Conservation (phyloP, 2,329 filamentous ascomycete genomes). For the Beauveria varroae region DNA sequence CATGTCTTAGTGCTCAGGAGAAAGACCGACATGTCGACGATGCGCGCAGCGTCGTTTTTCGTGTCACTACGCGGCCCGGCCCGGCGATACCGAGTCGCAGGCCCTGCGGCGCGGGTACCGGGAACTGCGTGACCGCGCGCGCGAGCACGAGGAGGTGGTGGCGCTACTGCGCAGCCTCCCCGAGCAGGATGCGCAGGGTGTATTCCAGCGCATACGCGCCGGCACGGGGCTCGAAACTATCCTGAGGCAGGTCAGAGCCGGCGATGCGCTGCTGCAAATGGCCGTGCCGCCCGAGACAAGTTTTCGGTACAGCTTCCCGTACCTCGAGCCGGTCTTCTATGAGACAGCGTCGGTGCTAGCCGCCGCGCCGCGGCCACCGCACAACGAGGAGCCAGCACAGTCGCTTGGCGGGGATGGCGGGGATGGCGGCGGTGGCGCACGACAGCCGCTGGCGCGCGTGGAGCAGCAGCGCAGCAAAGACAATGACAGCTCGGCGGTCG, state of each 20-base stretch:
- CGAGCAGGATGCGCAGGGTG: conserved; percentile 23
- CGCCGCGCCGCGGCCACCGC: too few relatives aligned
- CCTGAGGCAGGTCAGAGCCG: conserved; percentile 26
- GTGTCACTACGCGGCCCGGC: conserved; percentile 16
- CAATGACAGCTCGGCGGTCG: neutral
- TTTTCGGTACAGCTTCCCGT: conserved; percentile 32
- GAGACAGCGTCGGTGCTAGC: conserved; percentile 5
- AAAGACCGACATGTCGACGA: conserved; percentile 18
- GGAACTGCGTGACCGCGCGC: neutral
- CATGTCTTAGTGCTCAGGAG: conserved; percentile 19
- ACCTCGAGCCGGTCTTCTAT: conserved; percentile 16
- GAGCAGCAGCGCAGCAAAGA: neutral
- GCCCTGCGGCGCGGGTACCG: conserved; percentile 13
- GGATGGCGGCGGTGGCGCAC: neutral
- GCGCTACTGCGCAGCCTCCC: neutral
- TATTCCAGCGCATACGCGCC: conserved; percentile 28
- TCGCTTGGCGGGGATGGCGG: too few relatives aligned
- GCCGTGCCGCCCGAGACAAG: conserved; percentile 29
- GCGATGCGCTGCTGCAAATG: conserved; percentile 31
- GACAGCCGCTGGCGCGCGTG: neutral
- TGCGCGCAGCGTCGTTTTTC: conserved; percentile 12
- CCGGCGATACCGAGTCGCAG: conserved; percentile 17
- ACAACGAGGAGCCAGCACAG: too few relatives aligned
- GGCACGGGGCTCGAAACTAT: conserved; percentile 25
- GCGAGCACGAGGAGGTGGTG: conserved; percentile 15